Evolutionary conservation across 345 rosid genomes (phyloP).

Genomic region (Xanthoceras sorbifolium): DNA sequence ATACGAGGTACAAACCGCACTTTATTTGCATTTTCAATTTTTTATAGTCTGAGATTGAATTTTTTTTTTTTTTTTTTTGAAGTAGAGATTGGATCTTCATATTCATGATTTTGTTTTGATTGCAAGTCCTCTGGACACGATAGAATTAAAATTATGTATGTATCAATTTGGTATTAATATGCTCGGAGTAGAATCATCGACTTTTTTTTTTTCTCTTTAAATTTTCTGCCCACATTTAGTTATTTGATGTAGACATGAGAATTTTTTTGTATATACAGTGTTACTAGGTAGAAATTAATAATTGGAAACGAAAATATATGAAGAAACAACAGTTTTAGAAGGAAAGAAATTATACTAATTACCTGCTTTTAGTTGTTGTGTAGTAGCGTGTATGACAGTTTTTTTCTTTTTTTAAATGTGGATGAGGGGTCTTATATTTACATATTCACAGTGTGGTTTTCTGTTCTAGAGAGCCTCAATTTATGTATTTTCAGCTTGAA

Average conservation of each 20-base stretch:
- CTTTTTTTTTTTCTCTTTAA: neutral
- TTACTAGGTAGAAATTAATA: neutral
- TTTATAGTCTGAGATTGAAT: too few species aligned
- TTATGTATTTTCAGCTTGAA: neutral
- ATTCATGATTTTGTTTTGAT: neutral
- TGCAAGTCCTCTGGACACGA: neutral
- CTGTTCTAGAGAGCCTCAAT: neutral
- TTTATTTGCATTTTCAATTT: neutral
- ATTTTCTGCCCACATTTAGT: neutral
- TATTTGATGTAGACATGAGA: too few species aligned
- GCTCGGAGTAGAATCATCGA: neutral
- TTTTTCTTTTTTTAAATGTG: too few species aligned
- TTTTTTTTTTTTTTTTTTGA: neutral
- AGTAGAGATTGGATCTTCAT: neutral
- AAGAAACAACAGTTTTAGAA: too few species aligned
- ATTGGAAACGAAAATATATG: neutral
- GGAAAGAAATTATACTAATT: too few species aligned
- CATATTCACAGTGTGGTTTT: neutral
- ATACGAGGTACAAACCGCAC: constrained; percentile 14
- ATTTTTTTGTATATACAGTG: neutral
- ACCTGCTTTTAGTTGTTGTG: too few species aligned
- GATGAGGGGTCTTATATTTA: neutral
- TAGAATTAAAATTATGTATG: neutral
- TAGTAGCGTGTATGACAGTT: neutral
- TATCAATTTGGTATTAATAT: neutral